Conservation (phyloP, 495 filamentous ascomycete species). For the Mytilinidion resinicola region DNA sequence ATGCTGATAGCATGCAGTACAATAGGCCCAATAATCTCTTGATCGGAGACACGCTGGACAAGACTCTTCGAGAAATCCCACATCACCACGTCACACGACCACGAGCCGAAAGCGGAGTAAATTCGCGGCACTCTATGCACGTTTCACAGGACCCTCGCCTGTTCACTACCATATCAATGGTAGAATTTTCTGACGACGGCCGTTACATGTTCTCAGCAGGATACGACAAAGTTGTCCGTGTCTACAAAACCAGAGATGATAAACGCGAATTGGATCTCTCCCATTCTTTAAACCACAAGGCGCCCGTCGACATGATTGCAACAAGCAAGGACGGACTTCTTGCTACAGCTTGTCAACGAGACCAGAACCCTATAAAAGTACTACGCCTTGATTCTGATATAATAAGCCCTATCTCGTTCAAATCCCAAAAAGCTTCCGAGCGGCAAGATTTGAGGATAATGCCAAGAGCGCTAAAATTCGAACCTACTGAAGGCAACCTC, state of each 20-base stretch:
- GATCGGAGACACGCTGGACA: conserved; percentile 54
- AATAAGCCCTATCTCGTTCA: conserved; percentile 9
- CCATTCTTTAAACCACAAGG: conserved; percentile 56
- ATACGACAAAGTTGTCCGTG: conserved; percentile 72
- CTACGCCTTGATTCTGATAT: not conserved
- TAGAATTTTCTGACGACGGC: conserved; percentile 58
- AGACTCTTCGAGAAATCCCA: conserved; percentile 56
- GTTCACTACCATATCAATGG: conserved; percentile 70
- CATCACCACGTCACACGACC: conserved; percentile 58
- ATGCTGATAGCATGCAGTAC: conserved; percentile 74
- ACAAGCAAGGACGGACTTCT: conserved; percentile 39
- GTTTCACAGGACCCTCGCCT: conserved; percentile 62
- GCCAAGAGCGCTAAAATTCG: conserved; percentile 73
- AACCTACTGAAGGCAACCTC: conserved; percentile 46
- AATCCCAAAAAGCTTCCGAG: conserved; percentile 26
- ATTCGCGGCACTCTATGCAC: conserved; percentile 51
- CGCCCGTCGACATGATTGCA: conserved; percentile 65
- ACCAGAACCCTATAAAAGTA: conserved; percentile 34
- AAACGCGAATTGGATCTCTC: conserved; percentile 35
- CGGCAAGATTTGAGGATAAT: conserved; percentile 50
- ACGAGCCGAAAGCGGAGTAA: conserved; percentile 40
- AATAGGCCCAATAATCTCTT: conserved; percentile 74
- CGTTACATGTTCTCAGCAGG: conserved; percentile 65
- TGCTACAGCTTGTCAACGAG: conserved; percentile 45
- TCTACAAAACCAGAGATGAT: conserved; percentile 54